phyloP scores from a whole-genome alignment of 805 yeast genomes.

The Wickerhamiella sergipiensis region DNA sequence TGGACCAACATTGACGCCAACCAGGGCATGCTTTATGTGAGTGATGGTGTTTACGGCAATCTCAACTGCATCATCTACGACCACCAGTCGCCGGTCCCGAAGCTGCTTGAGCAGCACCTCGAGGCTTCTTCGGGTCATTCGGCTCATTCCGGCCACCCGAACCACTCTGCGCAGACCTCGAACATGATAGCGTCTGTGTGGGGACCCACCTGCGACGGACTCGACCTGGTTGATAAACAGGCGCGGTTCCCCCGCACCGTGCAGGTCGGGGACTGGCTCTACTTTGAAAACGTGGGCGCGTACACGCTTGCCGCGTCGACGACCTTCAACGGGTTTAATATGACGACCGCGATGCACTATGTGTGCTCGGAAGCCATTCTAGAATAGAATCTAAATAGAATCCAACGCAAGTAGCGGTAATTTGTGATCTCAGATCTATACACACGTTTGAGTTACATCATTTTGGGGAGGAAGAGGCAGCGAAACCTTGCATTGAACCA shows the following conservation, averaged over 20 bases:
- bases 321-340: constrained; percentile 76
- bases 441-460: background rate
- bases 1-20: constrained; percentile 27
- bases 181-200: constrained; percentile 49
- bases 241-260: constrained; percentile 45
- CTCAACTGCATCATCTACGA: constrained; percentile 88
- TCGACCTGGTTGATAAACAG: constrained; percentile 60
- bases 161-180: too few relatives aligned
- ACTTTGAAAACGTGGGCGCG: constrained; percentile 75
- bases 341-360: constrained; percentile 46
- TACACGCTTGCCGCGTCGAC: constrained; percentile 91
- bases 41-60: constrained; percentile 93
- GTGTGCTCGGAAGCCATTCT: constrained; percentile 25
- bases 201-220: constrained; percentile 99
- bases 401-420: background rate
- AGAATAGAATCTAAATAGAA: background rate
- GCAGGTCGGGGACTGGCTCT: constrained; percentile 83
- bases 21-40: constrained; percentile 57
- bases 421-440: background rate
- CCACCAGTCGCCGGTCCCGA: constrained; percentile 69
- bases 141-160: too few relatives aligned
- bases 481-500: background rate
- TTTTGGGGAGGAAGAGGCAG: too few relatives aligned
- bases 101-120: constrained; percentile 39
- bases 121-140: too few relatives aligned